Conservation (phyloP, 176 grass and related monocot genomes). For the Raddia distichophylla region DNA sequence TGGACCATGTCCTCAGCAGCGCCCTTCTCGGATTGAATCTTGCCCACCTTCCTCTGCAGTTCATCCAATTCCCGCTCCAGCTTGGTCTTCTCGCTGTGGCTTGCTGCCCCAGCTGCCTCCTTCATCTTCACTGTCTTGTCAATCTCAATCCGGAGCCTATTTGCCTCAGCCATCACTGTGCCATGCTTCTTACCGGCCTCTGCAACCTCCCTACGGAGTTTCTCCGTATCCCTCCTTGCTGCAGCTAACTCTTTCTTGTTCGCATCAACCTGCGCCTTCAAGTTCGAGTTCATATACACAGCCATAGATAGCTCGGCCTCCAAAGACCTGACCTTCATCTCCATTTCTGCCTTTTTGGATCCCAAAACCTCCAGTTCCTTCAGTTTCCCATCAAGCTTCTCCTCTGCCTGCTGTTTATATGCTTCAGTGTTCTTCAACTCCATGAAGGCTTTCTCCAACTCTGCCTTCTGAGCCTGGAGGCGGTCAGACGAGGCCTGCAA, state of each 20-base stretch:
- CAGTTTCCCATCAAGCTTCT: slow-evolving; percentile 15
- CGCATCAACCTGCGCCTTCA: not conserved
- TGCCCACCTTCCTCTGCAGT: slow-evolving; percentile 3
- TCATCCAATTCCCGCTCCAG: slow-evolving; percentile 12
- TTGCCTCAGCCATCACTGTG: not conserved
- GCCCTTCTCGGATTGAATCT: slow-evolving; percentile 56
- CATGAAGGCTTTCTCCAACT: not conserved
- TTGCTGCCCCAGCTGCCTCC: not conserved
- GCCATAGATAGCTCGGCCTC: not conserved
- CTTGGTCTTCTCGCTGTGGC: slow-evolving; percentile 1
- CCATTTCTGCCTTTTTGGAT: not conserved
- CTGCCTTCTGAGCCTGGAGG: not conserved
- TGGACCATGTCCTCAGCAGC: not conserved
- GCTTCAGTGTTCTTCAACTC: not conserved
- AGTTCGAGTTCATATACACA: not conserved
- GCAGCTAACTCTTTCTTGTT: not conserved
- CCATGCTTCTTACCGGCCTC: slow-evolving; percentile 10
- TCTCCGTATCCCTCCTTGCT: not conserved
- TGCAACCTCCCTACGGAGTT: not conserved
- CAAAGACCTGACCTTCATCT: not conserved
- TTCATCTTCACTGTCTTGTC: not conserved
- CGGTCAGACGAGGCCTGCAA: not conserved
- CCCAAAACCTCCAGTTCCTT: slow-evolving; percentile 20
- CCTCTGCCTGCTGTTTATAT: not conserved
- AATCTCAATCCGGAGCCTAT: slow-evolving; percentile 10